Base-by-base conservation (phyloP, 495 filamentous ascomycete genomes). In the Podospora pseudoanserina region DNA sequence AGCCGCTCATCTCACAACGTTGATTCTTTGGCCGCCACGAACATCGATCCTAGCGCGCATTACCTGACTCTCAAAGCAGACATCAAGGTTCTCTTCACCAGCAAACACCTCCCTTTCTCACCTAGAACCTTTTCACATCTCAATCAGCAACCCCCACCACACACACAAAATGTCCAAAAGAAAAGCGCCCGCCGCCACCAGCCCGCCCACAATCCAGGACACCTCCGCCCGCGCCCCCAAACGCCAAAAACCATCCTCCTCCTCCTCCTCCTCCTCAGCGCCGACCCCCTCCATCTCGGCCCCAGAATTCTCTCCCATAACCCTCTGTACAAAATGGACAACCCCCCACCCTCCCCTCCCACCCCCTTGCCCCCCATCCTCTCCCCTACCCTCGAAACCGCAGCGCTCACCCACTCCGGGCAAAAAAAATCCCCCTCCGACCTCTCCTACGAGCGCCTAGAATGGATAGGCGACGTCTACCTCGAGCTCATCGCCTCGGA, bases 381-480 rank as follows among this genome's bases (percentile, higher is more conserved):
- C 3, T 83, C 92, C 72, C 77, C 81, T 0, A 72, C 74, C 18
- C 81, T 93, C 18, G 82, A 86, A 67, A 83, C 78, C 13, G 83
- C 86, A 30, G 86, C 88, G n/a, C 89, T 94, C 73, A 92, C 86
- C 6, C 91, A 94, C 72, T 79, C 82, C 0, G 87, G 85, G 7
- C 76, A 80, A 65, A 68, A 70, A 18, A 59, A 71, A 23, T 65
- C 59, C 9, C 76, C 73, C 27, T 73, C 74, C 16, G 79, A 81
- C 34, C 79, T 80, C 55, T 79, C 77, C 66, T 93, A 92, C 74
- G 90, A 93, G 69, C 81, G 86, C 13, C 83, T 93, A 30, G 91
- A 94, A 77, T 88, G 91, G 74, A 80, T 94, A 39, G 91, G 91
- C 3, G 91, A 94, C 74, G 87, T 88, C 4, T 93, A 92, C 68